phyloP scores from a whole-genome alignment of 306 rosid genomes.

The Ammopiptanthus mongolicus region DNA sequence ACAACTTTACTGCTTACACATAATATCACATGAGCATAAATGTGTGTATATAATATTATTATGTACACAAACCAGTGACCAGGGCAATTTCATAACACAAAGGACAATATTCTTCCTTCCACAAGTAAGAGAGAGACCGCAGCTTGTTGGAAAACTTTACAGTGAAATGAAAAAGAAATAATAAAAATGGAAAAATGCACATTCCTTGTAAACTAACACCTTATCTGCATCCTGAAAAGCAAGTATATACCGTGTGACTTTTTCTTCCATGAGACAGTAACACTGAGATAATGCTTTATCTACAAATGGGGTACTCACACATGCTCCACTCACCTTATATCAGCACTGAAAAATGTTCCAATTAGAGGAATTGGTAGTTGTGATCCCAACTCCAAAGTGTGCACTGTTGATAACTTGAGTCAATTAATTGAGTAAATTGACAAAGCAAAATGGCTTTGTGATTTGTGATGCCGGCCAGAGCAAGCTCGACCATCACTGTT shows the following conservation, averaged over 20 bases:
- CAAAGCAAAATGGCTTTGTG: slow-evolving; percentile 3
- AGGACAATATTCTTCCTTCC: slow-evolving; percentile 9
- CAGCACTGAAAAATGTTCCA: slow-evolving; percentile 9
- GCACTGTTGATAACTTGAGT: slow-evolving; percentile 2
- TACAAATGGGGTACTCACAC: slow-evolving; percentile 27
- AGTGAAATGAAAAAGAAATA: background rate
- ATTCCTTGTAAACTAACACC: slow-evolving; percentile 7
- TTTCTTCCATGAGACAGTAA: slow-evolving; percentile 11
- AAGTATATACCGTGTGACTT: background rate
- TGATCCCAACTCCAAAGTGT: background rate
- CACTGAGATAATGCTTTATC: slow-evolving; percentile 15
- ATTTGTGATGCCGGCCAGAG: slow-evolving; percentile 7
- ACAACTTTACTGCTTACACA: no score
- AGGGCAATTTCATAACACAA: background rate
- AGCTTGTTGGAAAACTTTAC: background rate
- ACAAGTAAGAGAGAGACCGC: background rate
- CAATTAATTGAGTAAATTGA: slow-evolving; percentile 1
- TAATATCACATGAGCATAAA: no score
- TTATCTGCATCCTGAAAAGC: slow-evolving; percentile 14
- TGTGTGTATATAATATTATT: no score
- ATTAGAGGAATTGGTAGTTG: background rate
- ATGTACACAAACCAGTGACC: background rate
- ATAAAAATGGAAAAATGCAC: background rate
- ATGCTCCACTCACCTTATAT: slow-evolving; percentile 12
- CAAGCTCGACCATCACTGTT: slow-evolving; percentile 5